Conservation (phyloP, 768 basidiomycete species). For the Hypholoma sublateritium region DNA sequence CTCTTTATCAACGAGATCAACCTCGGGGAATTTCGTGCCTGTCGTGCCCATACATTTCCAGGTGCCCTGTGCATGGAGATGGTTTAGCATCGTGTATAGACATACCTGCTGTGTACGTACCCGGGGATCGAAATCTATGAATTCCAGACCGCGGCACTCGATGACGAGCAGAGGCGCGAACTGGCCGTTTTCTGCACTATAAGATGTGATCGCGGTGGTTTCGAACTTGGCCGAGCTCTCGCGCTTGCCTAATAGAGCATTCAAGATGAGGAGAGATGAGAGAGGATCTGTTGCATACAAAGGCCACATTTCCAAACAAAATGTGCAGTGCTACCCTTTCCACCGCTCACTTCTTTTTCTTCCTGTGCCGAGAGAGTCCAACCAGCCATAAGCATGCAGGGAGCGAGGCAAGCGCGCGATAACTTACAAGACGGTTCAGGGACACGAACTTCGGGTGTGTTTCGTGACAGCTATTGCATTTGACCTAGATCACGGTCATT, state of each 20-base stretch:
- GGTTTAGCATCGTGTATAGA: background rate
- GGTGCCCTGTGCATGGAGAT: constrained; percentile 47
- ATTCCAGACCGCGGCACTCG: constrained; percentile 88
- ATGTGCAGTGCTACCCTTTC: constrained; percentile 69
- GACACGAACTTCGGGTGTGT: constrained; percentile 69
- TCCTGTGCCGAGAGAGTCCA: constrained; percentile 42
- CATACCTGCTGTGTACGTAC: constrained; percentile 36
- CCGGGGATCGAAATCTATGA: constrained; percentile 71
- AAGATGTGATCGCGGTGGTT: constrained; percentile 47
- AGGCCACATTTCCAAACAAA: constrained; percentile 80
- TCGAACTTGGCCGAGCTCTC: constrained; percentile 85
- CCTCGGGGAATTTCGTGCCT: constrained; percentile 57
- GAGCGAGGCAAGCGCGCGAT: background rate
- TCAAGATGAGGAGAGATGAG: background rate
- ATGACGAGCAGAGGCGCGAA: constrained; percentile 67
- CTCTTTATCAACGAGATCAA: constrained; percentile 64
- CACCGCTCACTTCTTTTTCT: constrained; percentile 59
- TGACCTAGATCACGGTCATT: constrained; percentile 48
- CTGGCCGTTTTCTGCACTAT: constrained; percentile 59
- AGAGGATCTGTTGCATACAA: constrained; percentile 38
- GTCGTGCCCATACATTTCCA: constrained; percentile 76
- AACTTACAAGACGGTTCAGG: constrained; percentile 64
- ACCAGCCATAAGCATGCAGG: background rate
- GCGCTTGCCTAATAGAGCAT: constrained; percentile 51
- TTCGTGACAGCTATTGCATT: constrained; percentile 81